These are phyloP conservation scores for Cystofilobasidium ferigula DNA, from an alignment of 768 basidiomycete species.

Conservation along the genomic window DNA sequence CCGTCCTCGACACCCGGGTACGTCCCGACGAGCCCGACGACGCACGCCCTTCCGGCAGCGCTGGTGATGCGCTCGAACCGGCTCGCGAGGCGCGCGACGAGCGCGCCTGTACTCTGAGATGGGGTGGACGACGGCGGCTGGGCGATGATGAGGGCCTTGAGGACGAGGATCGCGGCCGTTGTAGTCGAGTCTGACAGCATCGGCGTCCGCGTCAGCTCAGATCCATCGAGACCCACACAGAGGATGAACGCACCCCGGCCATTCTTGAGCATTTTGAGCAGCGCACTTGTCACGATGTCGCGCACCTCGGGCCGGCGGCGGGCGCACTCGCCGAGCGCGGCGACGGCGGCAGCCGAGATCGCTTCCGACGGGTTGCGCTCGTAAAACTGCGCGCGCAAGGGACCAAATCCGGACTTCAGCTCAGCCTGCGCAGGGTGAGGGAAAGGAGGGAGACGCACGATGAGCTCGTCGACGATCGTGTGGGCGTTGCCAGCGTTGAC, in stretches of 20 bases:
- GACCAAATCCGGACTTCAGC: background rate
- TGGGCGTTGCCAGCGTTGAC: conserved; percentile 57
- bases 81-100: conserved; percentile 68
- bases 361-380: conserved; percentile 63
- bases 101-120: conserved; percentile 44
- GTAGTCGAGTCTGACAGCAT: conserved; percentile 54
- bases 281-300: conserved; percentile 58
- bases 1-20: conserved; percentile 48
- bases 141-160: conserved; percentile 71
- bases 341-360: conserved; percentile 61
- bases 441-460: conserved; percentile 47
- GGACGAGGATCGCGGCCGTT: conserved; percentile 67
- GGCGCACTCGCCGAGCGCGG: conserved; percentile 68
- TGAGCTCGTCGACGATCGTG: conserved; percentile 66
- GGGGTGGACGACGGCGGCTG: conserved; percentile 12
- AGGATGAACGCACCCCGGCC: conserved; percentile 49
- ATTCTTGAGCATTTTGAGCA: conserved; percentile 71
- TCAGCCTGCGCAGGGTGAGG: too few relatives aligned
- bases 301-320: conserved; percentile 55
- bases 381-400: conserved; percentile 52
- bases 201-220: background rate
- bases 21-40: conserved; percentile 88
- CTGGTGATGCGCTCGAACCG: conserved; percentile 70
- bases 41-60: conserved; percentile 68
- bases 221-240: background rate